Conservation (phyloP, 345 rosid genomes). For the Eucalyptus sp. region DNA sequence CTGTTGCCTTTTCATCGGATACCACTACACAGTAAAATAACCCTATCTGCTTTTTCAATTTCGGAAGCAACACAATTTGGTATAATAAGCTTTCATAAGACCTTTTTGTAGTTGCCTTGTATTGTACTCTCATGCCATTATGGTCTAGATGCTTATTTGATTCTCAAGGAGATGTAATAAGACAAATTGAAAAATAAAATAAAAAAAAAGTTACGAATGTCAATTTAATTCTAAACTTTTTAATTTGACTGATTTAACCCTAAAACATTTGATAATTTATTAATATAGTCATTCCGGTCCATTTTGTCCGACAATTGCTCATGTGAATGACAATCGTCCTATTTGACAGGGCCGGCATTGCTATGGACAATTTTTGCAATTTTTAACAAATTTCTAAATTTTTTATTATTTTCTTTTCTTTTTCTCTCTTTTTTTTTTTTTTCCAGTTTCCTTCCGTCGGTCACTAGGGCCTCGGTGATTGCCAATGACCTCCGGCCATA, state of each 20-base stretch:
- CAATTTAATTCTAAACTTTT: rapidly evolving
- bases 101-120: neutral
- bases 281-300: rapidly evolving
- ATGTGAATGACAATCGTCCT: neutral
- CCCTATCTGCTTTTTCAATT: neutral
- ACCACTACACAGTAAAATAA: neutral
- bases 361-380: neutral
- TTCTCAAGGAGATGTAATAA: neutral
- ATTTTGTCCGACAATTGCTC: neutral
- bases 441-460: rapidly evolving
- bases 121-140: neutral
- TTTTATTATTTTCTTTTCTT: rapidly evolving
- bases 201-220: neutral
- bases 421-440: rapidly evolving
- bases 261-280: neutral
- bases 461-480: neutral
- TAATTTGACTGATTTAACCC: rapidly evolving
- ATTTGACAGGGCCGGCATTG: rapidly evolving
- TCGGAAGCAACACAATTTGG: neutral
- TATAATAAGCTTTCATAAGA: neutral
- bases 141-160: neutral
- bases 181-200: neutral
- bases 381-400: neutral
- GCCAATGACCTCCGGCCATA: neutral
- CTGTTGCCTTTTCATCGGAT: neutral